Evolutionary conservation across 1,284 basidiomycete genomes (phyloP).

Genomic region (Naganishia albida): DNA sequence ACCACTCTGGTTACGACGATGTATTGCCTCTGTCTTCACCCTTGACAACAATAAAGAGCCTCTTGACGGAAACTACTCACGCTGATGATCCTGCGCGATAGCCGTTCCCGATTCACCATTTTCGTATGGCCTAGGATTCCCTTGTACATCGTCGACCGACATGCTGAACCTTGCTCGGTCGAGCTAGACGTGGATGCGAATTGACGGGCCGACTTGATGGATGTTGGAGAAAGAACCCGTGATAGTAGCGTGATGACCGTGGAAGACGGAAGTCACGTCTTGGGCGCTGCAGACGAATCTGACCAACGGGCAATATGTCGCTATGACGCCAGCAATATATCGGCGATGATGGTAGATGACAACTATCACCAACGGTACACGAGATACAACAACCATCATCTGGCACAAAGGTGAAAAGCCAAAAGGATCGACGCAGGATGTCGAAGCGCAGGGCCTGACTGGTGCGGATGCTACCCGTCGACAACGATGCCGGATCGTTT

Average conservation of each 20-base stretch:
- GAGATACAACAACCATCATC: neutral
- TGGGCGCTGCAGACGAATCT: neutral
- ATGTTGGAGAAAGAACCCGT: neutral
- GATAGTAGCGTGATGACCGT: neutral
- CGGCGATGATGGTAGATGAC: neutral
- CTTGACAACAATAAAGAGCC: no score
- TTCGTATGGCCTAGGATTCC: neutral
- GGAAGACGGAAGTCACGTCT: neutral
- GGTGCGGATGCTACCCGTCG: slow-evolving; percentile 20
- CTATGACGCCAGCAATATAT: neutral
- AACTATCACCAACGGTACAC: slow-evolving; percentile 1
- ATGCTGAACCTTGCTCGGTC: neutral
- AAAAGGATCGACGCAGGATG: neutral
- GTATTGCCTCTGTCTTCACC: no score
- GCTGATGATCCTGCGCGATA: neutral
- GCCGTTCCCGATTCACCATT: neutral
- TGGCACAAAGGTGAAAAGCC: neutral
- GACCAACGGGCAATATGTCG: neutral
- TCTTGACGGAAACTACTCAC: slow-evolving; percentile 3
- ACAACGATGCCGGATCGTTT: slow-evolving; percentile 3
- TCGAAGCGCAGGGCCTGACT: neutral
- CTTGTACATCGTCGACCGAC: neutral
- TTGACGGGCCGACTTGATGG: neutral
- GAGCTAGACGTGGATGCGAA: neutral
- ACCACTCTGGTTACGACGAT: neutral